Conservation (phyloP, 495 filamentous ascomycete species). For the Entonaema liquescens region DNA sequence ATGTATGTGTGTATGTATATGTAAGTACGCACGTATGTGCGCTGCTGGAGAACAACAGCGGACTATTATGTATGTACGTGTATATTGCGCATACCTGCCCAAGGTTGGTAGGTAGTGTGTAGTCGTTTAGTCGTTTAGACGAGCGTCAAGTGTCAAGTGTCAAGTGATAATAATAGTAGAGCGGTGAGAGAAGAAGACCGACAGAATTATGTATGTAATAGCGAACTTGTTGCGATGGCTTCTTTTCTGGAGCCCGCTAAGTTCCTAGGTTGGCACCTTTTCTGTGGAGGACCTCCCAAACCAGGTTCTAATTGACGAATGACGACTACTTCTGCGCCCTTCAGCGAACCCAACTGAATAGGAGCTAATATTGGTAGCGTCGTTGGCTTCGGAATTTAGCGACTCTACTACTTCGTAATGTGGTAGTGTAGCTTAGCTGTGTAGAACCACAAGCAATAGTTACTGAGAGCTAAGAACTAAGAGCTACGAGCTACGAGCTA, state of each 20-base stretch:
- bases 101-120: slow-evolving; percentile 6
- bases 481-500: background rate
- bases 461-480: no score
- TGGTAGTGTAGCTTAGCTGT: background rate
- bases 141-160: background rate
- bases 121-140: background rate
- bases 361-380: slow-evolving; percentile 12
- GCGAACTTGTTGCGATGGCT: slow-evolving; percentile 33
- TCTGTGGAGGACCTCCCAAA: slow-evolving; percentile 18
- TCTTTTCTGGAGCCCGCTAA: slow-evolving; percentile 30
- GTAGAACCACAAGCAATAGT: background rate
- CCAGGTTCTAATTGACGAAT: slow-evolving; percentile 38
- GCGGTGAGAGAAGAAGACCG: slow-evolving; percentile 20
- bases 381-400: slow-evolving; percentile 37
- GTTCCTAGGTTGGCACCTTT: slow-evolving; percentile 12
- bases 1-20: slow-evolving; percentile 13
- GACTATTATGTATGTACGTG: slow-evolving; percentile 25
- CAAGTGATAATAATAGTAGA: slow-evolving; percentile 1
- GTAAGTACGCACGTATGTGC: slow-evolving; percentile 2
- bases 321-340: slow-evolving; percentile 1
- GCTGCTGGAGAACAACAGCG: slow-evolving; percentile 16
- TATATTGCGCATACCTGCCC: slow-evolving; percentile 33
- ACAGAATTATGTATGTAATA: slow-evolving; percentile 5
- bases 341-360: slow-evolving; percentile 13
- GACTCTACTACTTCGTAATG: background rate